Base-by-base conservation (phyloP, 1,284 basidiomycete genomes). In the Ustilago lituana region DNA sequence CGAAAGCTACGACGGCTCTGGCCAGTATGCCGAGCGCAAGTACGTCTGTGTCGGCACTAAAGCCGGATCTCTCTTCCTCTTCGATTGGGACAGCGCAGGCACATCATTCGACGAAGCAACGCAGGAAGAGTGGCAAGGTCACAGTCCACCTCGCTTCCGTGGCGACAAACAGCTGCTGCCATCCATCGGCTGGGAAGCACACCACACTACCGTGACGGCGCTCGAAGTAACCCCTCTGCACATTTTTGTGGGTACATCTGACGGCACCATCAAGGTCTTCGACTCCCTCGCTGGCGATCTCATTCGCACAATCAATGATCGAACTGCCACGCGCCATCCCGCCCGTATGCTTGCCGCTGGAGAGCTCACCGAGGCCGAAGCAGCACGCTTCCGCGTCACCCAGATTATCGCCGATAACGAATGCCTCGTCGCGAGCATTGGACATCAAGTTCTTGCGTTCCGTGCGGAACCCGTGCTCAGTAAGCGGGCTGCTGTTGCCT, bases 401-500 rank as follows among this genome's bases (percentile, higher is more conserved):
- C 87, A 88, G 73, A 88, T 94, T 32, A 69, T 90, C 7, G 78
- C 92, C 0, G 86, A 88, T 49, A 84, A 85, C 39, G 89, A 92
- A 36, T 83, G 87, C 14, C 61, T 93, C 26, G 82, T 92, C 31
- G 88, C 88, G 8, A 84, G 85, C 35, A 86, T 90, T 9, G 91
- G 89, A 2, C 86, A 86, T 54, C 84, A 86, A 46, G 86, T 91
- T 5, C 83, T 91, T 73, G 86, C 88, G 1, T 93, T 90, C 89
- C 86, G 86, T 60, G 87, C 88, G 4, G 89, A 87, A 9, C 84
- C 85, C 1, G 83, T 85, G 67, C 63, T 67, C 29, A 55, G 51
- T 29, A 61, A 65, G 44, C 46, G 56, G 1, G 57, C 54, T 1
- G 49, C 38, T 3, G 38, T 48, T 15, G 48, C 39, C 5, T 31